phyloP scores from a whole-genome alignment of 345 rosid genomes.

The Zanthoxylum bungeanum region DNA sequence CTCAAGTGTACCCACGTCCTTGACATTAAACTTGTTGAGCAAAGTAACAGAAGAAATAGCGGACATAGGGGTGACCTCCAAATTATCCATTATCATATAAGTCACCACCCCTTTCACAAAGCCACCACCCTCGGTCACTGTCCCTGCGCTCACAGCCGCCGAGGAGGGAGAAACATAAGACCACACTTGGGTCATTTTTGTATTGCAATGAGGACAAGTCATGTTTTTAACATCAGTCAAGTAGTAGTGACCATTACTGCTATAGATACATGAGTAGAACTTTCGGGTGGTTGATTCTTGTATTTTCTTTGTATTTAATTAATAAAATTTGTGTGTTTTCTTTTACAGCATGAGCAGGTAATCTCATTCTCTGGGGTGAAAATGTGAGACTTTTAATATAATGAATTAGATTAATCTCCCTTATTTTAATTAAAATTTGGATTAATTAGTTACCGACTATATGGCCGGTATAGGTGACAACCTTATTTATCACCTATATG shows the following conservation, averaged over 20 bases:
- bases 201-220: not conserved
- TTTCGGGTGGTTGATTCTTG: not conserved
- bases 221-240: not conserved
- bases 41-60: not conserved
- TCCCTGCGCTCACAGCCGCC: not conserved
- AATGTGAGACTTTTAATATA: too few species aligned
- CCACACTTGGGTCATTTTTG: not conserved
- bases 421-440: too few species aligned
- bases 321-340: too few species aligned
- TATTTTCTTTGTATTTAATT: too few species aligned
- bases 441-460: too few species aligned
- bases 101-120: slow-evolving; percentile 28
- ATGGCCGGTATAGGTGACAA: too few species aligned
- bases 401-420: too few species aligned
- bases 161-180: not conserved
- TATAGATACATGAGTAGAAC: not conserved
- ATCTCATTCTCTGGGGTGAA: too few species aligned
- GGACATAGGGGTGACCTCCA: slow-evolving; percentile 29
- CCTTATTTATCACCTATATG: too few species aligned
- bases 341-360: too few species aligned
- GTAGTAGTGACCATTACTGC: fast-evolving
- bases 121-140: slow-evolving; percentile 1
- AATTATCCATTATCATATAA: slow-evolving; percentile 32
- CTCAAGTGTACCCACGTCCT: not conserved
- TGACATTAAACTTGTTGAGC: slow-evolving; percentile 14